Base-by-base conservation (phyloP, 371 early-diverging fungal genomes). In the Syncephalastrum monosporum region DNA sequence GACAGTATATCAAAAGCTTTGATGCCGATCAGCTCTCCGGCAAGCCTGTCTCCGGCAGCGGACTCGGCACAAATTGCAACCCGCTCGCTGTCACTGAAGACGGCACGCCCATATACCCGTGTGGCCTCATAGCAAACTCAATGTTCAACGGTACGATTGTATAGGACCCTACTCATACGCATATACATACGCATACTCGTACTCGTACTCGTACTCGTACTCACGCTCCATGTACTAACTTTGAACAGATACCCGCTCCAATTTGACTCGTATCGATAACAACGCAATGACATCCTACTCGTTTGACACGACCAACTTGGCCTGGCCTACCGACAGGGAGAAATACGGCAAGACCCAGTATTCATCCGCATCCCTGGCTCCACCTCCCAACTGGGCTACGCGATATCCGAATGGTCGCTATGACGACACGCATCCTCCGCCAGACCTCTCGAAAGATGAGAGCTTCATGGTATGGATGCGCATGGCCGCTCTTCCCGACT, bases 381-480 rank as follows among this genome's bases (percentile, higher is more conserved):
- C 92, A 17, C 93, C 92, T 48, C 92, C 91, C 45, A 86, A 89
- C 71, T 92, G 93, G 93, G 62, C 55, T n/a, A 59, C 53, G 4
- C 74, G 82, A 0, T 90, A 79, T 53, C 79, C 82, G 1, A 69
- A 85, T 46, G 88, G 87, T 8, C 17, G 46, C 46, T 89, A 87
- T 61, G 70, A 71, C 19, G 74, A 54, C 23, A 75, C 75, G 38
- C 45, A 76, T 55, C 83, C 82, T 23, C 91, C 91, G 33, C 94
- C 92, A 3, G 82, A 94, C 54, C 69, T 91, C 19, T 58, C 78
- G 5, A 67, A 56, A n/a, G 79, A 85, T 72, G 92, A 98, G 70
- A 82, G 89, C 44, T 90, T 99, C 58, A 91, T 93, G 73, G 99
- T 99, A n/a, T 99, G 99, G 99, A 98, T 99, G 95, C 87, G 95